These are phyloP conservation scores for Metschnikowia gruessii DNA, from an alignment of 805 yeast species.

Conservation along the genomic window DNA sequence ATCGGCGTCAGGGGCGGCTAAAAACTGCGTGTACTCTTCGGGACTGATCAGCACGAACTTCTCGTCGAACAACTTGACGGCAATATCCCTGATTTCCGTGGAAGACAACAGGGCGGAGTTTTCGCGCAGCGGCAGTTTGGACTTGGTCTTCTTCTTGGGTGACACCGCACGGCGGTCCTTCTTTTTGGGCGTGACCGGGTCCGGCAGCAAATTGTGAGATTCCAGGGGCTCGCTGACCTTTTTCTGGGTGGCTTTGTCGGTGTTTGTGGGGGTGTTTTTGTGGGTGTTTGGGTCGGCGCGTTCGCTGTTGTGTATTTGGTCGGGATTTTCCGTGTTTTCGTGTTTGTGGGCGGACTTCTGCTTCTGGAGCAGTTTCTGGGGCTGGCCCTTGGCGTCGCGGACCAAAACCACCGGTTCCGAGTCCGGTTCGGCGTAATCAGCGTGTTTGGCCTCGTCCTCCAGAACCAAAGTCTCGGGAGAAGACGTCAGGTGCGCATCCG, in stretches of 20 bases:
- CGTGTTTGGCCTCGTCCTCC: not conserved
- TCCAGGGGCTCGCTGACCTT: too few relatives aligned
- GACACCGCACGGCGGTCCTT: not conserved
- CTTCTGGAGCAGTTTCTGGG: too few relatives aligned
- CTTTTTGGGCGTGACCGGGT: slow-evolving; percentile 5
- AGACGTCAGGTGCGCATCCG: not conserved
- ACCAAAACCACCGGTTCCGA: too few relatives aligned
- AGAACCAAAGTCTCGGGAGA: slow-evolving; percentile 3
- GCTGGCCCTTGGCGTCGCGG: too few relatives aligned
- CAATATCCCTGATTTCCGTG: slow-evolving; percentile 32
- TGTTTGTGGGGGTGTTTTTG: too few relatives aligned
- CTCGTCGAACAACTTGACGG: slow-evolving; percentile 35
- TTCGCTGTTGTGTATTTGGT: too few relatives aligned
- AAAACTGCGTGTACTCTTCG: slow-evolving; percentile 43
- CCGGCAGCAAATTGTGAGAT: too few relatives aligned
- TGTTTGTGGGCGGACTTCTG: too few relatives aligned
- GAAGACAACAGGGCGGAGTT: not conserved
- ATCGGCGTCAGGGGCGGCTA: slow-evolving; percentile 48
- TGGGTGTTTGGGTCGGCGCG: too few relatives aligned
- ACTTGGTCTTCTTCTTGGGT: not conserved
- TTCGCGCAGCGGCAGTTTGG: slow-evolving; percentile 3
- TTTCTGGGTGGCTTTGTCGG: too few relatives aligned
- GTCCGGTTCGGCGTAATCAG: not conserved
- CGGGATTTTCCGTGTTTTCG: too few relatives aligned
- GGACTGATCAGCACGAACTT: slow-evolving; percentile 43